Conservation (phyloP, 208 protist genomes). For the Leishmania aethiopica region DNA sequence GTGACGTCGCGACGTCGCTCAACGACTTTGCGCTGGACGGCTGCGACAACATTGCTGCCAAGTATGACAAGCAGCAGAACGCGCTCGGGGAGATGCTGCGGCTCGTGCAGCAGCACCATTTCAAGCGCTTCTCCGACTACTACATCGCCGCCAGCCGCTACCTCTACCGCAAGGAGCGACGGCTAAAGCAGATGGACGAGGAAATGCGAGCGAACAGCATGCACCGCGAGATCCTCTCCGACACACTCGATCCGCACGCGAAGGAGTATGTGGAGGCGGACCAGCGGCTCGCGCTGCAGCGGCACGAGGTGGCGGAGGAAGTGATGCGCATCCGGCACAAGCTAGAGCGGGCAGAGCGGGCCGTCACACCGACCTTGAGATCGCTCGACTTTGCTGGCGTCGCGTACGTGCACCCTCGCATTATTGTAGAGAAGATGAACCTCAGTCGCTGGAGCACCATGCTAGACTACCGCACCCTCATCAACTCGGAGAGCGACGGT, state of each 20-base stretch:
- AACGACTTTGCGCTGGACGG: slow-evolving; percentile 91
- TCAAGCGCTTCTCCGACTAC: slow-evolving; percentile 89
- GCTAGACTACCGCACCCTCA: slow-evolving; percentile 59
- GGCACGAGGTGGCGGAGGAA: slow-evolving; percentile 73
- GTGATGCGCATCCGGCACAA: slow-evolving; percentile 65
- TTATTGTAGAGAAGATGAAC: slow-evolving; percentile 85
- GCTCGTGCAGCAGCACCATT: slow-evolving; percentile 86
- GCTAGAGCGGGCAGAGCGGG: slow-evolving; percentile 64
- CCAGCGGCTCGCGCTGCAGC: slow-evolving; percentile 45
- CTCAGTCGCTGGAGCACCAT: slow-evolving; percentile 82
- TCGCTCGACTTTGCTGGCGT: slow-evolving; percentile 74
- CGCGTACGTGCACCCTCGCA: slow-evolving; percentile 74
- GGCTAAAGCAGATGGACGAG: slow-evolving; percentile 69
- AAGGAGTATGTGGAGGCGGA: slow-evolving; percentile 81
- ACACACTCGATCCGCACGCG: slow-evolving; percentile 73
- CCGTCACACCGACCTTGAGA: slow-evolving; percentile 74
- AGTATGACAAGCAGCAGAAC: slow-evolving; percentile 90
- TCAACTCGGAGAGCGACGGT: slow-evolving; percentile 13
- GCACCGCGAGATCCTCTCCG: slow-evolving; percentile 68
- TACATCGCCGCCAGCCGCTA: slow-evolving; percentile 85
- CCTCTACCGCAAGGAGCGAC: slow-evolving; percentile 84
- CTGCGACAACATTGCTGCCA: slow-evolving; percentile 83
- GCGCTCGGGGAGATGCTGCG: slow-evolving; percentile 78
- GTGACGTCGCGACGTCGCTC: slow-evolving; percentile 75
- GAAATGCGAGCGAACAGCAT: slow-evolving; percentile 78